phyloP scores from a whole-genome alignment of 2,329 filamentous ascomycete species.

The Lasiodiplodia hormozganensis region DNA sequence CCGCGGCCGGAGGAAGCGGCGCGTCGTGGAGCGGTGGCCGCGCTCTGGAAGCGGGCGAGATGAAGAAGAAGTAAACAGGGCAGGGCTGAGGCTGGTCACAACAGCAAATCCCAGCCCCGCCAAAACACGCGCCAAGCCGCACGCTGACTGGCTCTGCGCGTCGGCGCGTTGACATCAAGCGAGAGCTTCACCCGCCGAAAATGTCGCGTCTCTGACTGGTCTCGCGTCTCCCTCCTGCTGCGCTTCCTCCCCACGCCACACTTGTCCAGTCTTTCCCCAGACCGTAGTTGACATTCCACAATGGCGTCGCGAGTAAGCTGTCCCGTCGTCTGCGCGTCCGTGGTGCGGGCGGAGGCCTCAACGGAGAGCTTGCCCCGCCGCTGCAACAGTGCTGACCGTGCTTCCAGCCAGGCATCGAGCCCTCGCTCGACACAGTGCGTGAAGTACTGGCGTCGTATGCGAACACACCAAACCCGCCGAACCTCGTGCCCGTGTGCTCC shows the following conservation, averaged over 20 bases:
- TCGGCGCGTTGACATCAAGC: conserved; percentile 20
- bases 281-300: background rate
- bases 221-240: background rate
- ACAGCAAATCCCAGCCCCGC: conserved; percentile 23
- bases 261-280: background rate
- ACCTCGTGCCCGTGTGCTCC: conserved; percentile 81
- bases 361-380: conserved; percentile 10
- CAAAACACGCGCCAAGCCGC: conserved; percentile 22
- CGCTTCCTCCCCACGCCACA: background rate
- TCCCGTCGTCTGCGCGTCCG: background rate
- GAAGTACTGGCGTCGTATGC: conserved; percentile 61
- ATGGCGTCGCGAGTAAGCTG: conserved; percentile 27
- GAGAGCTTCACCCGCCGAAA: conserved; percentile 12
- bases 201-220: conserved; percentile 6
- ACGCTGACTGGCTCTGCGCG: conserved; percentile 13
- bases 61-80: background rate
- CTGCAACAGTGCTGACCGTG: conserved; percentile 6
- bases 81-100: conserved; percentile 14
- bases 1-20: conserved; percentile 33
- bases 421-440: conserved; percentile 66
- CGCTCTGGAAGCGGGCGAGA: background rate
- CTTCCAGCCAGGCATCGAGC: conserved; percentile 52
- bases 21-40: conserved; percentile 1
- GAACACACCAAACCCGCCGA: conserved; percentile 66
- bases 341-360: background rate